Evolutionary conservation across 164 flowering plant genomes (phyloP).

Genomic region (Annona squamosa): DNA sequence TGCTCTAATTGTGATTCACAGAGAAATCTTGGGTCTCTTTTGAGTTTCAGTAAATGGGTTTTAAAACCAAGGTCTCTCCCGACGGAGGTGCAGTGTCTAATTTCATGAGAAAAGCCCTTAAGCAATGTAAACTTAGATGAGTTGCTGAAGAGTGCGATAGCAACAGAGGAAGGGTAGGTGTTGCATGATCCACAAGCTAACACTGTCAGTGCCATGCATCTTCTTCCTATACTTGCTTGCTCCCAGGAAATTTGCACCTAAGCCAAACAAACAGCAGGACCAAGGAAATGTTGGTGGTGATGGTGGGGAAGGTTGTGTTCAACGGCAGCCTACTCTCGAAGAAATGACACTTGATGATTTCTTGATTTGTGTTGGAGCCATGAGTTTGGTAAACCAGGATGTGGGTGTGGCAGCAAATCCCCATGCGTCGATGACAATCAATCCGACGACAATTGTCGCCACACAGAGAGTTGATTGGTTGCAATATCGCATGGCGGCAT

Average conservation of each 20-base stretch:
- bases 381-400: conserved; percentile 16
- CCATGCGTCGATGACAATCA: conserved; percentile 13
- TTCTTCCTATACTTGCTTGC: conserved; percentile 14
- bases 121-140: conserved; percentile 29
- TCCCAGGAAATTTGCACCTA: conserved; percentile 20
- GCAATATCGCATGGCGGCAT: conserved; percentile 22
- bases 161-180: conserved; percentile 11
- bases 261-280: conserved; percentile 14
- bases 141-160: conserved; percentile 17
- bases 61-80: no score
- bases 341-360: conserved; percentile 31
- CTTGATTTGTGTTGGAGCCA: conserved; percentile 24
- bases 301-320: neutral
- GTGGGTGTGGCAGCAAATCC: conserved; percentile 1
- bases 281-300: conserved; percentile 9
- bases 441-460: conserved; percentile 12
- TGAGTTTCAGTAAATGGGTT: no score
- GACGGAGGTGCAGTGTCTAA: no score
- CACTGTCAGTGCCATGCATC: conserved; percentile 4
- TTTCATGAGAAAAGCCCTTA: conserved; percentile 14
- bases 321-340: conserved; percentile 12
- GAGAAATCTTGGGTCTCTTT: no score
- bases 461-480: conserved; percentile 28
- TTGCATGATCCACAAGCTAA: neutral
- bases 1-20: no score